Evolutionary conservation across 345 rosid species (phyloP).

Genomic region (Physaria fendleri): DNA sequence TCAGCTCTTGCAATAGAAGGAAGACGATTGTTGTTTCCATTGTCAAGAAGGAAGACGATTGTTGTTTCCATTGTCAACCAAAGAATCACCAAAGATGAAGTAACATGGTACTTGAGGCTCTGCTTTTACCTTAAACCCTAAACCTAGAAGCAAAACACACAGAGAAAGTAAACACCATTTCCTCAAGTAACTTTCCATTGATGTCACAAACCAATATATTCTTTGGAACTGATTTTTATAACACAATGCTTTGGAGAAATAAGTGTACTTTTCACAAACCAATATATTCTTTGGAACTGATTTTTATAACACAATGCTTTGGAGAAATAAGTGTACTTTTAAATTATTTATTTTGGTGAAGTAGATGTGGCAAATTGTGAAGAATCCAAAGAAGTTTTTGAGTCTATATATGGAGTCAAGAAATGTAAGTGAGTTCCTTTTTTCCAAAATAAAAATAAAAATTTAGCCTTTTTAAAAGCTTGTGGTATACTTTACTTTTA

Average conservation of each 20-base stretch:
- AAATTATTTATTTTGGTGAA: background rate
- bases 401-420: conserved; percentile 32
- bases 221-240: conserved; percentile 5
- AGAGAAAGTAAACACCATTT: conserved; percentile 23
- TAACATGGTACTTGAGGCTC: conserved; percentile 71
- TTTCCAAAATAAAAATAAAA: too few species aligned
- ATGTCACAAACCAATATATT: background rate
- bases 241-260: background rate
- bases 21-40: conserved; percentile 78
- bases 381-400: conserved; percentile 16
- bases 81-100: conserved; percentile 84
- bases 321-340: background rate
- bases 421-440: background rate
- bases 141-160: conserved; percentile 13
- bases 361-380: conserved; percentile 22
- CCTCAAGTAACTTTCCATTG: conserved; percentile 32
- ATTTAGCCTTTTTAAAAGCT: background rate
- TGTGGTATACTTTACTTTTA: background rate
- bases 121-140: conserved; percentile 23
- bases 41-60: conserved; percentile 67
- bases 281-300: background rate
- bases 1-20: conserved; percentile 60
- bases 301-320: background rate
- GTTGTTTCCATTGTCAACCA: conserved; percentile 92
- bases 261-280: conserved; percentile 12